phyloP scores from a whole-genome alignment of 352 stramenopile genomes.

The Phytophthora constricta region DNA sequence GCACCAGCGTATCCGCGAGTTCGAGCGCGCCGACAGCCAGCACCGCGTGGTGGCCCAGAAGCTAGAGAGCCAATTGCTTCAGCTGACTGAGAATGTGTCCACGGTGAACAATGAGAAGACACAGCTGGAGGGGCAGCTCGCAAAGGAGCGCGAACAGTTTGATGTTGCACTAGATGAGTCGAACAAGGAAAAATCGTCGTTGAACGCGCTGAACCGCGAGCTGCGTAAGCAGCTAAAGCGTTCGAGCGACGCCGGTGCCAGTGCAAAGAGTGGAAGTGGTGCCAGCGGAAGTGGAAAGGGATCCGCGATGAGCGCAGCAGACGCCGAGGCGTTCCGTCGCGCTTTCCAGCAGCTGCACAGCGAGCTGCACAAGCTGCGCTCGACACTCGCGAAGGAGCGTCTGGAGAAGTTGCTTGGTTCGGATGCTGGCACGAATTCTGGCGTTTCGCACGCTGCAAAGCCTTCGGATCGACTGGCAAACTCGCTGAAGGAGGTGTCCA shows the following conservation, averaged over 20 bases:
- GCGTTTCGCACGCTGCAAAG: slow-evolving; percentile 14
- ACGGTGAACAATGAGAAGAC: slow-evolving; percentile 48
- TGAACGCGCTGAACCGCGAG: slow-evolving; percentile 76
- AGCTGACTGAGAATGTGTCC: slow-evolving; percentile 49
- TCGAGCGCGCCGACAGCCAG: slow-evolving; percentile 79
- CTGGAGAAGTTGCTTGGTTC: slow-evolving; percentile 58
- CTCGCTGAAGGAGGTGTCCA: slow-evolving; percentile 56
- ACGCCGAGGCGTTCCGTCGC: slow-evolving; percentile 64
- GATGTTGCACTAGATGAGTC: slow-evolving; percentile 74
- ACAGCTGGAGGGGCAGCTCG: slow-evolving; percentile 63
- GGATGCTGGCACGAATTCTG: slow-evolving; percentile 13
- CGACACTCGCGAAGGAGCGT: slow-evolving; percentile 63
- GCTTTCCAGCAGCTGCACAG: slow-evolving; percentile 64
- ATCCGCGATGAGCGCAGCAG: slow-evolving; percentile 42
- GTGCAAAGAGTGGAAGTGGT: slow-evolving; percentile 24
- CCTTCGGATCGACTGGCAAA: slow-evolving; percentile 39
- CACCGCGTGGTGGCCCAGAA: slow-evolving; percentile 83
- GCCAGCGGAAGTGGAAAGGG: slow-evolving; percentile 33
- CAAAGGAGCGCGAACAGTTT: slow-evolving; percentile 80
- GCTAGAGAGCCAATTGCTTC: slow-evolving; percentile 74
- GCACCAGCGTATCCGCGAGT: slow-evolving; percentile 72
- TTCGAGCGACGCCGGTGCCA: slow-evolving; percentile 54
- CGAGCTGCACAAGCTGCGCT: slow-evolving; percentile 58
- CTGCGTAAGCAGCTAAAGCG: slow-evolving; percentile 85
- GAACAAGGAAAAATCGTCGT: slow-evolving; percentile 80